Percentiles rank a stretch among this genome's conserved stretches.
phyloP scores from a whole-genome alignment of 495 filamentous ascomycete species.

The Antarctomyces pellizariae region DNA sequence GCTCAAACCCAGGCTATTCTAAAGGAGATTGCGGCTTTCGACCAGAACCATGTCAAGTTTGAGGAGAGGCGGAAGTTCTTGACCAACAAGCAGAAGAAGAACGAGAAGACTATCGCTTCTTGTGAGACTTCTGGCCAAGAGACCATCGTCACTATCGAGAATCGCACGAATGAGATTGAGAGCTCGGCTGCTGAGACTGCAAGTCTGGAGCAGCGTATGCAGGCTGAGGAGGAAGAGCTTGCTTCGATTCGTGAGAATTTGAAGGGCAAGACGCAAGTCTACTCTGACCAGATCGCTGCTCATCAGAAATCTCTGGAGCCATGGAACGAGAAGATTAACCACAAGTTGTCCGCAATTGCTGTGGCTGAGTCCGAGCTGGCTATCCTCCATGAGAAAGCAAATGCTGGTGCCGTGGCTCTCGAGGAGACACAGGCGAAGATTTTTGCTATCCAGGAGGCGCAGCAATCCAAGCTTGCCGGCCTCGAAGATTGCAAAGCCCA shows the following conservation, averaged over 20 bases:
- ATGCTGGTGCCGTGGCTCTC: conserved; percentile 58
- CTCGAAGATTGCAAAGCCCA: conserved; percentile 52
- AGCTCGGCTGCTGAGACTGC: conserved; percentile 45
- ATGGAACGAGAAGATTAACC: conserved; percentile 90
- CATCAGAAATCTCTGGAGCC: conserved; percentile 92
- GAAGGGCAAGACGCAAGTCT: conserved; percentile 84
- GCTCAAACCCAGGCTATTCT: conserved; percentile 54
- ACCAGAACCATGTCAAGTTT: conserved; percentile 90
- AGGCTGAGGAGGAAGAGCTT: conserved; percentile 61
- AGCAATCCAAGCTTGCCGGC: conserved; percentile 45
- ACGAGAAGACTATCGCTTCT: conserved; percentile 66
- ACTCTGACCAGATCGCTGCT: conserved; percentile 72
- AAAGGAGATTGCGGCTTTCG: conserved; percentile 78
- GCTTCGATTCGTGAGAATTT: conserved; percentile 54
- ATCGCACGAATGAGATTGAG: conserved; percentile 53
- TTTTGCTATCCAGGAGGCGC: conserved; percentile 39
- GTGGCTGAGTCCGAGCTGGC: conserved; percentile 86
- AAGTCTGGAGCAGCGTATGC: conserved; percentile 47
- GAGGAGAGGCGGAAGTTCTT: conserved; percentile 95
- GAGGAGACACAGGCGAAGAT: conserved; percentile 73
- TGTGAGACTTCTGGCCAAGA: conserved; percentile 39
- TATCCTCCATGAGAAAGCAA: conserved; percentile 70
- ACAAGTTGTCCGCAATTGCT: conserved; percentile 80
- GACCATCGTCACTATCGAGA: conserved; percentile 51
- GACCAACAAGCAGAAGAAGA: conserved; percentile 70